A percentile compares a stretch with the other conserved stretches of the same genome.
Conservation (phyloP, 768 basidiomycete genomes). For the Floccularia luteovirens region DNA sequence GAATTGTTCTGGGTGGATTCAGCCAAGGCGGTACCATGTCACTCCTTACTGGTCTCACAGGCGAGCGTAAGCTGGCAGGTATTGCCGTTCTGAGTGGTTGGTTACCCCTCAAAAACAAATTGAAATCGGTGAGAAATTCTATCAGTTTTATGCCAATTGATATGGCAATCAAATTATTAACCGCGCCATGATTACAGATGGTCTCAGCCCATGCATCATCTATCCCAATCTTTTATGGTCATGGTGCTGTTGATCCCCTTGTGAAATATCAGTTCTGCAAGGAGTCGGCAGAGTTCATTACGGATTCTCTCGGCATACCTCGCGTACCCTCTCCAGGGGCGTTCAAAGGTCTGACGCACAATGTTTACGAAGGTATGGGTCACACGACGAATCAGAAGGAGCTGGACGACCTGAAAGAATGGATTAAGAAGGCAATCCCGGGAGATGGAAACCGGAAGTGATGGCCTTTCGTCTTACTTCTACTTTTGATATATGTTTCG, state of each 20-base stretch:
- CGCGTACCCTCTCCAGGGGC: constrained; percentile 27
- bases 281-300: constrained; percentile 50
- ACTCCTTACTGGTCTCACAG: constrained; percentile 66
- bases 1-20: constrained; percentile 85
- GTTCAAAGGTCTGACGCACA: constrained; percentile 55
- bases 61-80: constrained; percentile 63
- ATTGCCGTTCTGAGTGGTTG: constrained; percentile 72
- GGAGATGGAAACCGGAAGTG: constrained; percentile 3
- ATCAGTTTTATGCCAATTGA: constrained; percentile 1
- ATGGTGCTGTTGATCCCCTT: constrained; percentile 71
- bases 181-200: constrained; percentile 36
- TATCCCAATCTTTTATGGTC: constrained; percentile 82
- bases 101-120: constrained; percentile 59
- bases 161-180: constrained; percentile 4
- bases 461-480: neutral
- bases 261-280: constrained; percentile 51
- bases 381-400: constrained; percentile 64
- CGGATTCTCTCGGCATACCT: constrained; percentile 43
- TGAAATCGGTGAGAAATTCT: constrained; percentile 50
- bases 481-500: neutral
- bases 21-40: constrained; percentile 80
- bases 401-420: constrained; percentile 60
- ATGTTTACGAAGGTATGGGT: constrained; percentile 56
- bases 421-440: constrained; percentile 58
- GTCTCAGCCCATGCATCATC: constrained; percentile 47